Evolutionary conservation across 179 eudicot genomes (phyloP).

Genomic region (Beta macrorhiza): DNA sequence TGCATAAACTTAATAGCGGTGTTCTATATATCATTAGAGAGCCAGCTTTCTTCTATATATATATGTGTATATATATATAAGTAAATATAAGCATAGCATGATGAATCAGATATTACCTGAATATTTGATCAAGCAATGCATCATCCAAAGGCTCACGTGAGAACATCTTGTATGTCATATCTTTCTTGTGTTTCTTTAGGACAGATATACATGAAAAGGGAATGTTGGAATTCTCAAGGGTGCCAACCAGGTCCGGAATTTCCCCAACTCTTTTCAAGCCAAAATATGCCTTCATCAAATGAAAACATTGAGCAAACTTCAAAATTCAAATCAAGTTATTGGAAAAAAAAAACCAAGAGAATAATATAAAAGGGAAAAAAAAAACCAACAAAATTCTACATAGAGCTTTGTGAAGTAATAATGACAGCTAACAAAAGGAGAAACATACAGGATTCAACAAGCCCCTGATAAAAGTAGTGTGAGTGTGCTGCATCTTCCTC

Average conservation of each 20-base stretch:
- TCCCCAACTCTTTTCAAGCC: slow-evolving; percentile 52
- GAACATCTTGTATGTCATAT: slow-evolving; percentile 77
- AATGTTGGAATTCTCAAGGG: slow-evolving; percentile 62
- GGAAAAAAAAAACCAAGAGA: not conserved
- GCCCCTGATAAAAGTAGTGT: slow-evolving; percentile 82
- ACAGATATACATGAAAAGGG: slow-evolving; percentile 80
- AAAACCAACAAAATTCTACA: not conserved
- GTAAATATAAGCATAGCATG: not conserved
- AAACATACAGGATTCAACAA: slow-evolving; percentile 65
- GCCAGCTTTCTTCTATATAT: not conserved
- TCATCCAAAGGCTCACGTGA: slow-evolving; percentile 71
- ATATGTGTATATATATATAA: no score
- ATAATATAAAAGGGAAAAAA: not conserved
- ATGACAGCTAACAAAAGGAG: not conserved
- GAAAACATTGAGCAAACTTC: slow-evolving; percentile 6
- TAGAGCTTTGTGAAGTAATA: slow-evolving; percentile 6
- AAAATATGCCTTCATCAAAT: slow-evolving; percentile 61
- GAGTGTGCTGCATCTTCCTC: slow-evolving; percentile 84
- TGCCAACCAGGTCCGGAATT: slow-evolving; percentile 77
- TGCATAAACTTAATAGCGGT: not conserved
- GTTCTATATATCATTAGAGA: slow-evolving; percentile 3
- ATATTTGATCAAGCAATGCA: slow-evolving; percentile 62
- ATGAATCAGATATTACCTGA: slow-evolving; percentile 45
- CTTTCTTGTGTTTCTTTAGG: slow-evolving; percentile 59
- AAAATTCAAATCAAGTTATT: not conserved